These are phyloP conservation scores for Lichina pygmaea DNA, from an alignment of 495 filamentous ascomycete genomes.

Conservation along the genomic window DNA sequence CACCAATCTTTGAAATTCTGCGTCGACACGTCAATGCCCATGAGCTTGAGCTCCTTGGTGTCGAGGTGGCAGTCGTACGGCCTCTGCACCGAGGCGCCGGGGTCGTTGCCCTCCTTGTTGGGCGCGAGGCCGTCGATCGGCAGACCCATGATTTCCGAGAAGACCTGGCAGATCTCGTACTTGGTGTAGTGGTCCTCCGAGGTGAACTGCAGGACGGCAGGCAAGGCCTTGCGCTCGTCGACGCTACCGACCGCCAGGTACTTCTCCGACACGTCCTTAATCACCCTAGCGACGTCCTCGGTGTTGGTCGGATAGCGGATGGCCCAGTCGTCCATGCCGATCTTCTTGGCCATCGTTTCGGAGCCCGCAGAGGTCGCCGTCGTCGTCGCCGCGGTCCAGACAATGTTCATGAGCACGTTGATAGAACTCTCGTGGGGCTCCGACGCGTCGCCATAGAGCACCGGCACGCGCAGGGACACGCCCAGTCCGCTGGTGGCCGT, in stretches of 20 bases:
- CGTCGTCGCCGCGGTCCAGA: conserved; percentile 35
- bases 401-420: conserved; percentile 47
- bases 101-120: conserved; percentile 52
- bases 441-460: conserved; percentile 50
- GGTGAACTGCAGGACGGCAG: conserved; percentile 60
- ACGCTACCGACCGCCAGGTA: conserved; percentile 22
- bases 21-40: conserved; percentile 53
- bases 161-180: conserved; percentile 62
- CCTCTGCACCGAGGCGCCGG: conserved; percentile 36
- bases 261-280: conserved; percentile 37
- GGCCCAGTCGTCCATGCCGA: conserved; percentile 79
- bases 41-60: conserved; percentile 41
- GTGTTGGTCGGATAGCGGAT: conserved; percentile 68
- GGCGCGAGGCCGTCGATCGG: conserved; percentile 40
- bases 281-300: conserved; percentile 66
- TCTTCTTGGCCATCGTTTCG: background rate
- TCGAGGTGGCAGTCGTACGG: conserved; percentile 81
- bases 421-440: conserved; percentile 52
- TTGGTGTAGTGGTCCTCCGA: conserved; percentile 75
- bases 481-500: conserved; percentile 24
- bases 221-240: conserved; percentile 21
- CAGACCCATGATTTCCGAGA: conserved; percentile 60
- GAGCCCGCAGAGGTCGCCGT: background rate
- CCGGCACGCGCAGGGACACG: conserved; percentile 60
- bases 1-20: conserved; percentile 67